Percentiles rank a stretch among this genome's conserved stretches.
Evolutionary conservation across 805 yeast genomes (phyloP).

Genomic region (Zygotorulaspora danielsina): DNA sequence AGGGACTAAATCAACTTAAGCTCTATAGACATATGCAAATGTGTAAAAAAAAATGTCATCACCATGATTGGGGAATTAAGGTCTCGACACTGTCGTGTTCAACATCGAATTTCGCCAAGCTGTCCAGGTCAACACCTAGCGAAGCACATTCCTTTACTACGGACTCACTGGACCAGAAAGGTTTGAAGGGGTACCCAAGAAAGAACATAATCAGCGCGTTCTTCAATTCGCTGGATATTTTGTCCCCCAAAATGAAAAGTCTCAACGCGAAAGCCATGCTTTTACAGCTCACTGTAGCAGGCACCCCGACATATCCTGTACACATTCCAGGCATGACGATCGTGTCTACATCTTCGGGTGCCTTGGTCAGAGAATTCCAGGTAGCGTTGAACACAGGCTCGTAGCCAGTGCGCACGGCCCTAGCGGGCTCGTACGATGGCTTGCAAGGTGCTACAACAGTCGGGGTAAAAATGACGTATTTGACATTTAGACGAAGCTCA

Average conservation of each 20-base stretch:
- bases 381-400: conserved; percentile 30
- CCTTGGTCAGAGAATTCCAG: conserved; percentile 25
- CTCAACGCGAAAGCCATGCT: conserved; percentile 32
- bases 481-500: conserved; percentile 10
- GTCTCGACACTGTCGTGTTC: conserved; percentile 17
- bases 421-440: conserved; percentile 14
- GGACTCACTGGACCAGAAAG: conserved; percentile 20
- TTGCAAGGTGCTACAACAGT: conserved; percentile 31
- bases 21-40: background rate
- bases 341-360: conserved; percentile 23
- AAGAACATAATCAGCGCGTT: conserved; percentile 30
- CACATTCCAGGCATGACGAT: conserved; percentile 33
- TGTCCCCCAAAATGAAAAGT: conserved; percentile 17
- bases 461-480: conserved; percentile 32
- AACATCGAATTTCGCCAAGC: conserved; percentile 19
- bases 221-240: conserved; percentile 21
- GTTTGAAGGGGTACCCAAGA: conserved; percentile 23
- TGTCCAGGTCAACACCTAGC: conserved; percentile 18
- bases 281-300: conserved; percentile 25
- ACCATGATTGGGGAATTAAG: conserved; percentile 15
- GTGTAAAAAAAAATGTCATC: background rate
- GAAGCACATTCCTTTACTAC: conserved; percentile 21
- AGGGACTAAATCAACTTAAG: conserved; percentile 1
- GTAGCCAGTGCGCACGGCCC: conserved; percentile 24
- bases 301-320: conserved; percentile 35